phyloP scores from a whole-genome alignment of 2,329 filamentous ascomycete genomes.

The Phialophora chinensis region DNA sequence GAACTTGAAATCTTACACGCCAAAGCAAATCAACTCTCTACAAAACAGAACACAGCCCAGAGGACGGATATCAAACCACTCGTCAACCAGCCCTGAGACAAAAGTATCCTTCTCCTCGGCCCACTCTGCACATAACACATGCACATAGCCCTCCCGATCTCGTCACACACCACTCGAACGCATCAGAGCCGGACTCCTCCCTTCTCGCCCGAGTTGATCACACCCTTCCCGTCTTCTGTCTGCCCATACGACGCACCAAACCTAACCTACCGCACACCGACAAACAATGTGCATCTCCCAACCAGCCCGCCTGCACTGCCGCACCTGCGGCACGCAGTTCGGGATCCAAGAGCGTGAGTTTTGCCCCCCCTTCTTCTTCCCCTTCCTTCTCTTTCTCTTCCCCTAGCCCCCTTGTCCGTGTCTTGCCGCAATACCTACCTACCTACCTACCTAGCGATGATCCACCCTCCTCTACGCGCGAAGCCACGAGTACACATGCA shows the following conservation, averaged over 20 bases:
- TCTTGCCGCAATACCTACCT: background rate
- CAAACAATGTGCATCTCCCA: constrained; percentile 7
- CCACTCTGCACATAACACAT: background rate
- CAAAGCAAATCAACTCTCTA: background rate
- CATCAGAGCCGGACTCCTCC: background rate
- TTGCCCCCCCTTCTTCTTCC: background rate
- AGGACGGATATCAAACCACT: background rate
- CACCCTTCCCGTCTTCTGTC: background rate
- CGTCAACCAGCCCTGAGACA: background rate
- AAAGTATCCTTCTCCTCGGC: background rate
- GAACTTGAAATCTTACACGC: background rate
- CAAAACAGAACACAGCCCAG: background rate
- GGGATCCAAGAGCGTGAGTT: background rate
- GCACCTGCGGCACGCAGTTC: constrained; percentile 1
- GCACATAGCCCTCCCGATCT: background rate
- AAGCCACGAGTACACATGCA: no score
- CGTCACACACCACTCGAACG: background rate
- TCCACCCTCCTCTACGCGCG: no score
- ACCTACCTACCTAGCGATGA: no score
- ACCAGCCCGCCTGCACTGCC: constrained; percentile 4
- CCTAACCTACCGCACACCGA: background rate
- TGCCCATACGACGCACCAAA: background rate
- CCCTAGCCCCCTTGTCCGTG: no score
- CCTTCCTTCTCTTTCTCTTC: background rate
- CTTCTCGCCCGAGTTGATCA: no score